Base-by-base conservation (phyloP, 169 alveolate genomes). In the Plasmodium billcollinsi region DNA sequence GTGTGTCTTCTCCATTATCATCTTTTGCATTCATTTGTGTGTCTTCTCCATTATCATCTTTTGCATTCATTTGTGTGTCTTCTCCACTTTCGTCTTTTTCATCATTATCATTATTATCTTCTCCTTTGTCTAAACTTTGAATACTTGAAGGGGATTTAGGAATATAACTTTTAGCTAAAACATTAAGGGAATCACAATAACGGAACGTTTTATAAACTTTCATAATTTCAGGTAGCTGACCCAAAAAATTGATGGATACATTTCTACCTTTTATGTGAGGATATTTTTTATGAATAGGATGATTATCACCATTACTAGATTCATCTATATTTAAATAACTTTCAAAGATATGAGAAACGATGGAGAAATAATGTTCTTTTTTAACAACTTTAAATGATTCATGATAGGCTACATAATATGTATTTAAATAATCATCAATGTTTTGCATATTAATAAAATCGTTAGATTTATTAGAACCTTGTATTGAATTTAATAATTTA, bases 331-430 rank as follows among this genome's bases (percentile, higher is more conserved):
- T 78, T 58, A 65, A 15, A 59, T 78, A 78, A 21, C 78, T 78
- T 45, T 78, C 78, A 78, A 78, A 78, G 9, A 78, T 78, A 45
- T 78, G 89, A 50, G 75, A 65, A 21, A 78, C n/a, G 14, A 78
- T 9, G 15, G 89, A 78, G 47, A 26, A 78, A 20, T 65, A 65
- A 7, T 78, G 89, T 24, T 78, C 76, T 24, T 59, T 67, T 45
- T 78, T 78, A 18, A 50, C 75, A 33, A 66, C 80, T 52, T 78
- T 78, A 59, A 59, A 78, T 5, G 89, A 65, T 29, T 49, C 59
- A 56, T 78, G 74, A 24, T 78, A 78, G 1, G 89, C 65, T 39
- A 78, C 21, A 59, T 78, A 78, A 29, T 78, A 78, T 14, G 89
- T 78, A 24, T 78, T 78, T 39, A 78, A 47, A 59, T 65, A 78